These are phyloP conservation scores for Hsuehochloa calcarea DNA, from an alignment of 176 grass and related monocot genomes.

Conservation along the genomic window DNA sequence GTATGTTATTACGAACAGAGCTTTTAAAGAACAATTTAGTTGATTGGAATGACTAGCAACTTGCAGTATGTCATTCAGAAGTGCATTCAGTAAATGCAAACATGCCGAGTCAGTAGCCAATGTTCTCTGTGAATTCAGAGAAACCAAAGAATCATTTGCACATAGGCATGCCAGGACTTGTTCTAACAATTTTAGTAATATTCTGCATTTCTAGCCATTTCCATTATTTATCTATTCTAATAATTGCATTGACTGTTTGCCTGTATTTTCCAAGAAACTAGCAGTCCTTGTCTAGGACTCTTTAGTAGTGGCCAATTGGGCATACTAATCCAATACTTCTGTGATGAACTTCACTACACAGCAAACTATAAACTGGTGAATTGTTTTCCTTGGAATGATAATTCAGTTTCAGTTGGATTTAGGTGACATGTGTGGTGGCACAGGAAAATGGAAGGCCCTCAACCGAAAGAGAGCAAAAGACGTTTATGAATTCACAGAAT, in stretches of 20 bases:
- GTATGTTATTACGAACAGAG: background rate
- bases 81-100: background rate
- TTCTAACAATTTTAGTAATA: background rate
- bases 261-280: background rate
- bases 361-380: background rate
- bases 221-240: background rate
- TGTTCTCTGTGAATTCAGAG: background rate
- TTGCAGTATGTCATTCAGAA: background rate
- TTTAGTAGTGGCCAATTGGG: background rate
- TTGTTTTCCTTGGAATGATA: background rate
- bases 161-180: background rate
- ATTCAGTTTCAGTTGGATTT: slow-evolving; percentile 21
- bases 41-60: background rate
- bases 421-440: slow-evolving; percentile 99
- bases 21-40: background rate
- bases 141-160: background rate
- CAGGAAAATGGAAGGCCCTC: slow-evolving; percentile 99
- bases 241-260: background rate
- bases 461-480: slow-evolving; percentile 97
- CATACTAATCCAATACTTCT: background rate
- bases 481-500: slow-evolving; percentile 94
- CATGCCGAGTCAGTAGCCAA: background rate
- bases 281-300: background rate
- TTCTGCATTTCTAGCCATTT: background rate
- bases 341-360: background rate